Evolutionary conservation across 441 rosid genomes (phyloP), one percentile per base, ranked within the genome.

Genomic region (Geranium incanum): DNA sequence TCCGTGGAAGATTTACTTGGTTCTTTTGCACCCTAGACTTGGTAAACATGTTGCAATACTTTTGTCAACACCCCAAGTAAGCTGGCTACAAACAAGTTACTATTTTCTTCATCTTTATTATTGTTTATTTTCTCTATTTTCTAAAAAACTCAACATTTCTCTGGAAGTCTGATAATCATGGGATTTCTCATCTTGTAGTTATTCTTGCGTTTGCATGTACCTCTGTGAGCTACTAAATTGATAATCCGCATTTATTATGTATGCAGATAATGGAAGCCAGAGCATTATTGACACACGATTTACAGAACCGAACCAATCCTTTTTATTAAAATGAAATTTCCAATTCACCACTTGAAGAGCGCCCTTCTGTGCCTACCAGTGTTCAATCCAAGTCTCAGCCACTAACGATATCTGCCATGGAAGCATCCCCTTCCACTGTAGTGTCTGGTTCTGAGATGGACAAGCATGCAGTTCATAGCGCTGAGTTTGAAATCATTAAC

Each of bases 1-100:
- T 13, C 13, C 92, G 78, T 94, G 99, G 97, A 92, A 85, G 86
- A 89, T 94, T 62, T 94, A 92, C 80, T 94, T 92, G 79, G 90
- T 92, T 0, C 94, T 94, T 77, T 52, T 89, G 80, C 96, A 90
- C 78, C 99, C 99, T 50, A 84, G 86, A 68, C 90, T 92, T 69
- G 82, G 71, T 71, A 86, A 90, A 78, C 78, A 86, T 18, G 97
- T 90, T 72, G 92, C 99, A 0, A 83, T 81, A 66, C 84, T 86
- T 75, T 80, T 94, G 75, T 88, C 95, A 13, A 92, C 94, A 75
- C 86, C 95, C 66, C 93, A 86, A 78, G 97, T 92, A 75, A 75
- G 85, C 79, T 78, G 45, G 11, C 1, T 70, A 57, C 55, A 8
- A 55, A 13, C 67, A 48, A 8, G n/a, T 48, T 48, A 9, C 11